These are phyloP conservation scores for Karstenula rhodostoma DNA, from an alignment of 2,329 filamentous ascomycete genomes.

Conservation along the genomic window DNA sequence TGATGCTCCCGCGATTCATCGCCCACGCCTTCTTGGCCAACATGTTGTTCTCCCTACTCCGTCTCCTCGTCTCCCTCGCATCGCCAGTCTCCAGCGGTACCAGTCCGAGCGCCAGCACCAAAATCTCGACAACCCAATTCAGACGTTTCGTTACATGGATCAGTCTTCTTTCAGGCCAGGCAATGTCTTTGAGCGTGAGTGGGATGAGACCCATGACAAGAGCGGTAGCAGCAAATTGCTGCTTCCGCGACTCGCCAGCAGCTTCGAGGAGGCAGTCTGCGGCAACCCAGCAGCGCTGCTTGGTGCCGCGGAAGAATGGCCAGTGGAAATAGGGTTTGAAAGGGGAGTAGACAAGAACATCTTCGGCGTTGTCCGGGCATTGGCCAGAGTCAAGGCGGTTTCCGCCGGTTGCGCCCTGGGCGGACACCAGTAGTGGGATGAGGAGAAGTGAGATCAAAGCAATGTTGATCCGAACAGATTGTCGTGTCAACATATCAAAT, in stretches of 20 bases:
- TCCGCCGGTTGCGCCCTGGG: slow-evolving; percentile 13
- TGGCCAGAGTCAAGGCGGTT: slow-evolving; percentile 17
- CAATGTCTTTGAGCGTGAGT: slow-evolving; percentile 42
- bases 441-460: slow-evolving; percentile 3
- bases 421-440: slow-evolving; percentile 12
- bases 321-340: slow-evolving; percentile 30
- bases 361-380: slow-evolving; percentile 18
- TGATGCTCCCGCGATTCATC: slow-evolving; percentile 7
- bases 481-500: slow-evolving; percentile 5
- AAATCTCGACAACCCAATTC: slow-evolving; percentile 25
- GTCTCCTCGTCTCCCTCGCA: slow-evolving; percentile 12
- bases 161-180: slow-evolving; percentile 41
- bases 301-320: slow-evolving; percentile 10
- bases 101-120: slow-evolving; percentile 36
- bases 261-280: slow-evolving; percentile 36
- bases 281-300: slow-evolving; percentile 36
- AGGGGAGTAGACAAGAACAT: slow-evolving; percentile 27
- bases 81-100: slow-evolving; percentile 25
- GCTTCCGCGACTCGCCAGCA: slow-evolving; percentile 40
- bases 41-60: slow-evolving; percentile 10
- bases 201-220: slow-evolving; percentile 47
- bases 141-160: slow-evolving; percentile 29
- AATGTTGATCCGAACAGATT: not conserved
- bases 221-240: slow-evolving; percentile 42
- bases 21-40: slow-evolving; percentile 22